phyloP scores from a whole-genome alignment of 441 rosid species.

The Adansonia grandidieri region DNA sequence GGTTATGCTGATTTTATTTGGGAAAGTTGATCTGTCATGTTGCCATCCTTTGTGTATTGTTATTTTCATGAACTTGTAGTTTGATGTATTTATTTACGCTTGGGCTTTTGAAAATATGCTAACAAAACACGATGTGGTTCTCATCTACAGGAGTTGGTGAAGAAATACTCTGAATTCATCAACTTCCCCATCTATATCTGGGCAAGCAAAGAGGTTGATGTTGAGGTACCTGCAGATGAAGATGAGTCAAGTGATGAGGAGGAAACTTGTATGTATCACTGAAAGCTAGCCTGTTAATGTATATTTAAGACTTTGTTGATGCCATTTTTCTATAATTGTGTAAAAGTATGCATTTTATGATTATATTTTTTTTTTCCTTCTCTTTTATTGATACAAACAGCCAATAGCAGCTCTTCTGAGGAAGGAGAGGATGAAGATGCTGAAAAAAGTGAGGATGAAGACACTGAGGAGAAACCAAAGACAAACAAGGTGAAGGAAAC shows the following conservation, averaged over 20 bases:
- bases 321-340: not conserved
- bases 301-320: not conserved
- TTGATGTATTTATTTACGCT: constrained; percentile 7
- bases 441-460: not conserved
- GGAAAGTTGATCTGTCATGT: not conserved
- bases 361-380: not conserved
- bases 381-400: constrained; percentile 33
- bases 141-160: constrained; percentile 77
- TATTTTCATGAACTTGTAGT: not conserved
- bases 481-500: not conserved
- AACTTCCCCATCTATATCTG: constrained; percentile 89
- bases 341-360: not conserved
- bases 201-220: constrained; percentile 93
- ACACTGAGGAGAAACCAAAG: not conserved
- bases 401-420: constrained; percentile 50
- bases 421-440: constrained; percentile 14
- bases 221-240: constrained; percentile 83
- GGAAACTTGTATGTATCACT: constrained; percentile 51
- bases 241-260: constrained; percentile 82
- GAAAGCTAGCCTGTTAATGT: not conserved
- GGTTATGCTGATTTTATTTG: not conserved
- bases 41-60: not conserved
- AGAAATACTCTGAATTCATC: constrained; percentile 92
- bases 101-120: constrained; percentile 4
- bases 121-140: not conserved